Evolutionary conservation across 2,329 filamentous ascomycete species (phyloP).

Genomic region (Diaporthe humulicola): DNA sequence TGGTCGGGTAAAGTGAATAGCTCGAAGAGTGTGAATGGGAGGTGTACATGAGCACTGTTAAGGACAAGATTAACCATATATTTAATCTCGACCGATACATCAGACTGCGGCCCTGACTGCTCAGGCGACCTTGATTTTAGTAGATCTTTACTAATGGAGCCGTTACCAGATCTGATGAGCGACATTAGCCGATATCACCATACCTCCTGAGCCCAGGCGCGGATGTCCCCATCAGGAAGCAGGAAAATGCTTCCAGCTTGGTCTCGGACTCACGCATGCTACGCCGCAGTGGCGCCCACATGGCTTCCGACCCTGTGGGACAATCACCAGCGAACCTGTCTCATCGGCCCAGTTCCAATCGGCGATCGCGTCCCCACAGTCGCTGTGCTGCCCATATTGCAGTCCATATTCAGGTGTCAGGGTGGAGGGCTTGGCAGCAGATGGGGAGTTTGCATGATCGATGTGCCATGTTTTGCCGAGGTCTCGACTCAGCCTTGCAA

Average conservation of each 20-base stretch:
- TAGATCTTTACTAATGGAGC: conserved; percentile 21
- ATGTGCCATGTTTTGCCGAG: conserved; percentile 5
- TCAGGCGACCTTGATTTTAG: conserved; percentile 22
- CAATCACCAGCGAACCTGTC: neutral
- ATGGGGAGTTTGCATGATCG: neutral
- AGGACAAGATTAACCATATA: conserved; percentile 25
- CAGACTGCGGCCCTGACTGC: neutral
- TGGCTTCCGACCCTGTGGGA: conserved; percentile 4
- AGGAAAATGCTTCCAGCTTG: conserved; percentile 22
- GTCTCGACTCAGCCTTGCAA: conserved; percentile 26
- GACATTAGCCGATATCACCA: conserved; percentile 30
- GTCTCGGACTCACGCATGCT: conserved; percentile 4
- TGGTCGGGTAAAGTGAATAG: neutral
- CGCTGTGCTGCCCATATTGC: conserved; percentile 12
- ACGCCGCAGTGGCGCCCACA: conserved; percentile 17
- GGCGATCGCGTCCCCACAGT: conserved; percentile 15
- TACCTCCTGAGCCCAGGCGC: conserved; percentile 19
- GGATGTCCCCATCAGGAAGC: conserved; percentile 25
- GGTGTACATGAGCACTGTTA: neutral
- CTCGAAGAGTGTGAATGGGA: neutral
- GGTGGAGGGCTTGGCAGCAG: neutral
- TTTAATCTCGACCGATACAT: conserved; percentile 15
- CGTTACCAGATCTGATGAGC: conserved; percentile 15
- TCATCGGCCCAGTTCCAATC: conserved; percentile 6
- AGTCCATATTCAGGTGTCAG: conserved; percentile 7